Base-by-base conservation (phyloP, 2,329 filamentous ascomycete species). In the Clonostachys solani region DNA sequence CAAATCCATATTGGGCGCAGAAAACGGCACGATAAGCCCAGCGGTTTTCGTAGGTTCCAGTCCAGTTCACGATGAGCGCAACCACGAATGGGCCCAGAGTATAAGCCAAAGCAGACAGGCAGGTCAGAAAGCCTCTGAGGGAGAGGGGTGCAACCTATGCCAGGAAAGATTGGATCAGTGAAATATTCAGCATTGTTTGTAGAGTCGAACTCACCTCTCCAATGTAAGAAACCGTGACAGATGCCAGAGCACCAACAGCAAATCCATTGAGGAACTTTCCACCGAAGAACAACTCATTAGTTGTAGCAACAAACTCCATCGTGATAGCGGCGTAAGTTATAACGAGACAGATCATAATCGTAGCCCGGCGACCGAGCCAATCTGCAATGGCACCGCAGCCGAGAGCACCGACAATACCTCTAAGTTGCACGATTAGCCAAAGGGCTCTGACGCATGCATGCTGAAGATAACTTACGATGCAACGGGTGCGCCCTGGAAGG, bases 231-330 rank as follows among this genome's bases (percentile, higher is more conserved):
- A 61, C 57, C 2, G 56, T 56, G 6, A 61, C 57, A 0, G 59
- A 55, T 1, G 49, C 52, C 12, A 61, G 50, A 12, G 55, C 53
- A 38, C 61, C 61, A 23, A 60, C 57, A 0, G 65, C 63, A 47
- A 71, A 68, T 2, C 68, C 69, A 43, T 71, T 70, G 36, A 72
- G 48, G 47, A 71, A 67, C 49, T 72, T 72, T 15, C 68, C 68
- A 23, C 62, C 58, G 47, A 71, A 71, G 57, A 71, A 71, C 33
- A 66, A 51, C 17, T 57, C 60, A 34, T 69, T 70, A 5, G 66
- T 60, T 0, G 67, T 70, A 6, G 68, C 62, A 9, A 69, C 56
- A 35, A 71, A 68, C 50, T 71, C 67, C 55, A 71, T 60, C 5
- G 65, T 67, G 41, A 71, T 58, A 33, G 67, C 64, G 18, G 56